A percentile compares a stretch with the other conserved stretches of the same genome.
Conservation (phyloP, 1,139 yeast genomes). For the Pichia sp. region DNA sequence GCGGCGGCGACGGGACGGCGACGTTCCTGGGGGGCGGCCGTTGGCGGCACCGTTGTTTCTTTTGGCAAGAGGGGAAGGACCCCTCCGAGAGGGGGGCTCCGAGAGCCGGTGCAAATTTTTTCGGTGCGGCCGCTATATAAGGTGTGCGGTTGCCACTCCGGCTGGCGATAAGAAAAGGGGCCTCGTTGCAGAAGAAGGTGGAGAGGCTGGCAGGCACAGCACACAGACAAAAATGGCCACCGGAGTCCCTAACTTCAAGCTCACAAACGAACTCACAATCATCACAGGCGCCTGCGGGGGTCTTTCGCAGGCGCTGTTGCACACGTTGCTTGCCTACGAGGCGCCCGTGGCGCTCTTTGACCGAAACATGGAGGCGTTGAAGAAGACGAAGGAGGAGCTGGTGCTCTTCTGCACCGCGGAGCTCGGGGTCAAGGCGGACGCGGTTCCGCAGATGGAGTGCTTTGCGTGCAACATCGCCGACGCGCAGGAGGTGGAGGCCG, state of each 20-base stretch:
- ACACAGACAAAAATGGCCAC: background rate
- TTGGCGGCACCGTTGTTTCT: background rate
- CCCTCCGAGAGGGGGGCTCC: background rate
- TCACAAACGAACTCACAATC: slow-evolving; percentile 69
- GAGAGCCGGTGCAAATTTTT: background rate
- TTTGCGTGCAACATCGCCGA: slow-evolving; percentile 79
- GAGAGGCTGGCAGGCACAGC: background rate
- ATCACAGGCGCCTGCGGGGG: slow-evolving; percentile 87
- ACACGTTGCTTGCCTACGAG: slow-evolving; percentile 64
- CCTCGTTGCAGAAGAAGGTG: too few species aligned
- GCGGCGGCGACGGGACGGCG: background rate
- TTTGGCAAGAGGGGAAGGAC: background rate
- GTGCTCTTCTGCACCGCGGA: slow-evolving; percentile 29
- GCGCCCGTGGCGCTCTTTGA: slow-evolving; percentile 76
- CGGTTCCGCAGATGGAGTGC: slow-evolving; percentile 45
- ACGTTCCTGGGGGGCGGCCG: background rate
- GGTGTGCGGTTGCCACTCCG: background rate
- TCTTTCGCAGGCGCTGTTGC: slow-evolving; percentile 58
- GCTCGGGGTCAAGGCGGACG: slow-evolving; percentile 33
- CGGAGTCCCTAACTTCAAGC: slow-evolving; percentile 42
- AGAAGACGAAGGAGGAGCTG: slow-evolving; percentile 58
- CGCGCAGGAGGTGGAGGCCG: slow-evolving; percentile 53
- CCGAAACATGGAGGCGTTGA: slow-evolving; percentile 54
- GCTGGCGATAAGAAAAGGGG: background rate
- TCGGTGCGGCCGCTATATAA: background rate